These are phyloP conservation scores for Eutrema japonicum DNA, from an alignment of 345 rosid species.

Conservation along the genomic window DNA sequence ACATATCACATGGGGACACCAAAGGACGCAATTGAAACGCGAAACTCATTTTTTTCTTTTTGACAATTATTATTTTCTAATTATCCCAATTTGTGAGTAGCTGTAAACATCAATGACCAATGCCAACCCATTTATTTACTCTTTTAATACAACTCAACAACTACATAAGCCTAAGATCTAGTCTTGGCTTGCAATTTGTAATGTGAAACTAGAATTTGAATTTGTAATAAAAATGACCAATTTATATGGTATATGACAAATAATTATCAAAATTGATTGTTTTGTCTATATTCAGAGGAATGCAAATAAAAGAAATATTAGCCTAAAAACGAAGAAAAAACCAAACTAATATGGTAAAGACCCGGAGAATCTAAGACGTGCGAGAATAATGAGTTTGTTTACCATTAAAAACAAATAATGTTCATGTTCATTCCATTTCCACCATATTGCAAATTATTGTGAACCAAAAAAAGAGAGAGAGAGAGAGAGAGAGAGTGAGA, in stretches of 20 bases:
- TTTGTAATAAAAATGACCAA: background rate
- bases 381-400: constrained; percentile 37
- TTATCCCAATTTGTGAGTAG: constrained; percentile 35
- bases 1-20: constrained; percentile 40
- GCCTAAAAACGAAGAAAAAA: background rate
- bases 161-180: constrained; percentile 27
- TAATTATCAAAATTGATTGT: background rate
- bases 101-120: constrained; percentile 45
- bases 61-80: constrained; percentile 21
- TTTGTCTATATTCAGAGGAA: constrained; percentile 23
- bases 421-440: constrained; percentile 39
- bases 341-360: constrained; percentile 23
- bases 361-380: constrained; percentile 44
- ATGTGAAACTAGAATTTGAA: constrained; percentile 16
- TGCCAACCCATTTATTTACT: constrained; percentile 42
- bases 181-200: constrained; percentile 36
- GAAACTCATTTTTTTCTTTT: background rate
- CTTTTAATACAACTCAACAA: constrained; percentile 42
- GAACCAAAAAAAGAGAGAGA: background rate
- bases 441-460: constrained; percentile 23
- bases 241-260: constrained; percentile 6
- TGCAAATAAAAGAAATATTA: constrained; percentile 1
- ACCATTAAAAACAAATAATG: constrained; percentile 36
- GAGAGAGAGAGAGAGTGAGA: background rate
- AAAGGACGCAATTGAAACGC: constrained; percentile 33